Evolutionary conservation across 2,329 filamentous ascomycete genomes (phyloP), one percentile per base, ranked within the genome.

Genomic region (Colletotrichum graminicola): DNA sequence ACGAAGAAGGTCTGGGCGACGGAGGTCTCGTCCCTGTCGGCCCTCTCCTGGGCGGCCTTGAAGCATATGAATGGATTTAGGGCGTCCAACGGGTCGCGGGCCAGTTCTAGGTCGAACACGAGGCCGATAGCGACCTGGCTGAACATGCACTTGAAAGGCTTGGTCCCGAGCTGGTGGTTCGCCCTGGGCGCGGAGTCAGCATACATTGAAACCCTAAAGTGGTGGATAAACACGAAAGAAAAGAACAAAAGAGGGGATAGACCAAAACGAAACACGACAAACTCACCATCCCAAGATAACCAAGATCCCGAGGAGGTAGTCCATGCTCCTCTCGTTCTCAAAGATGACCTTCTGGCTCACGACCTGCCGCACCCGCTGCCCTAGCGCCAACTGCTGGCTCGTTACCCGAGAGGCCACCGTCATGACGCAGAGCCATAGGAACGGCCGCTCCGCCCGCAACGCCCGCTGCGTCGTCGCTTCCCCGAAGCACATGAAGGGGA

Each of bases 21-120:
- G 18, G 21, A 49, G 3, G 23, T 68, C 23, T 68, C 68, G 8
- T 71, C 68, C 39, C 36, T 43, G 1, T 67, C 63, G 5, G 64
- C 64, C 57, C 41, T 7, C 10, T 71, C 68, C 47, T 71, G 68
- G 0, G 68, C 65, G 5, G 65, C 64, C 43, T 72, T 72, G 68
- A 69, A 73, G 36, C 68, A 73, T 32, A 73, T 51, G 21, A 73
- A 65, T 1, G 68, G 68, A 18, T 71, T 73, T 36, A 67, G 41
- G 3, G 36, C 34, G 2, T 73, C 69, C 32, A 62, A 41, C 2
- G 69, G 64, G 18, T 73, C 68, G 23, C 67, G 66, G 21, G 60
- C 36, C 8, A 88, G 79, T 10, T 82, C 82, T 21, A 88, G 78
- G 66, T 88, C 86, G 34, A 81, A 84, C 5, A 84, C 77, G 16